Percentiles rank a stretch among this genome's conserved stretches.
Evolutionary conservation across 2,329 filamentous ascomycete genomes (phyloP).

Genomic region (Epichloe amarillans): DNA sequence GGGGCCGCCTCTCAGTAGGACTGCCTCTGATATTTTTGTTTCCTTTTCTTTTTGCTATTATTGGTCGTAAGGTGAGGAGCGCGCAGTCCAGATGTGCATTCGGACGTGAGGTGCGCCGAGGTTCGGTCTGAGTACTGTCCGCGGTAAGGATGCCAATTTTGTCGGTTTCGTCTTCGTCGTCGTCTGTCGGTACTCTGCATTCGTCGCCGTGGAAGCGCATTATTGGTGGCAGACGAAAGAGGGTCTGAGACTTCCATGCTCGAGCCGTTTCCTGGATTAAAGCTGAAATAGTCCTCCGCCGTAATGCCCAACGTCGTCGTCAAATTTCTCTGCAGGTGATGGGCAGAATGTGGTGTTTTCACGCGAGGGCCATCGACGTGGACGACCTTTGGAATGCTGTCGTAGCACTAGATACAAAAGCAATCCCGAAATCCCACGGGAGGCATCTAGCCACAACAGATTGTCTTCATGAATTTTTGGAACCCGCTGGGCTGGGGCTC

Average conservation of each 20-base stretch:
- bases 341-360: not conserved
- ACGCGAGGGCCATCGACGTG: not conserved
- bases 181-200: not conserved
- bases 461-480: conserved; percentile 83
- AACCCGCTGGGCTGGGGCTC: conserved; percentile 69
- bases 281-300: not conserved
- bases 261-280: not conserved
- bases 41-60: not conserved
- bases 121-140: not conserved
- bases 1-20: not conserved
- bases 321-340: not conserved
- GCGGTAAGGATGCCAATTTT: not conserved
- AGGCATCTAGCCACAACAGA: conserved; percentile 67
- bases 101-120: not conserved
- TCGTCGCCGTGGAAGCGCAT: not conserved
- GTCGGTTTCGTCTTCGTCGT: conserved; percentile 6
- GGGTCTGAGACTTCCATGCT: not conserved
- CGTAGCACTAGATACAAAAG: conserved; percentile 17
- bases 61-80: not conserved
- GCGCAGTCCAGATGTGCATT: not conserved
- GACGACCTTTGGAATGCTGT: conserved; percentile 11
- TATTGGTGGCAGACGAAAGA: not conserved
- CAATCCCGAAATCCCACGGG: conserved; percentile 14
- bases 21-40: not conserved
- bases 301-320: not conserved